Percentiles rank a stretch among this genome's conserved stretches.
These are phyloP conservation scores for Plasmodium knowlesi DNA, from an alignment of 169 alveolate genomes.

Conservation along the genomic window DNA sequence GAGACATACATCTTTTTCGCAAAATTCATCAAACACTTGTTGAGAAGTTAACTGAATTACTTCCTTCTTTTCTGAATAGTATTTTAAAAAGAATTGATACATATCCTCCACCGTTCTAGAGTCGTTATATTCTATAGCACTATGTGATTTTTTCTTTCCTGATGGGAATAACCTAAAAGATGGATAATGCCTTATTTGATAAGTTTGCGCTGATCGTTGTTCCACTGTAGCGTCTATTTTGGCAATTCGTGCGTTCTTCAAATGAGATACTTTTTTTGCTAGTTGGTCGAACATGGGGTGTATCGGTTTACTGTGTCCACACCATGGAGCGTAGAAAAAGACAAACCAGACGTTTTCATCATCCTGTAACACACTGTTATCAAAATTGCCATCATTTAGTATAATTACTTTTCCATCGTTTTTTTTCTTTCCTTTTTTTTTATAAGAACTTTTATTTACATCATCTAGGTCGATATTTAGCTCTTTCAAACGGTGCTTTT, in stretches of 20 bases:
- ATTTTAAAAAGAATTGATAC: slow-evolving; percentile 84
- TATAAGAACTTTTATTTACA: slow-evolving; percentile 63
- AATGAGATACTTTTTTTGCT: slow-evolving; percentile 88
- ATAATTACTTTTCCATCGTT: slow-evolving; percentile 78
- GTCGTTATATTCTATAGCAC: slow-evolving; percentile 87
- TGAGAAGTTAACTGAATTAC: slow-evolving; percentile 76
- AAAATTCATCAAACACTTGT: slow-evolving; percentile 81
- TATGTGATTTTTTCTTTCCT: slow-evolving; percentile 82
- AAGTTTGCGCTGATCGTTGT: slow-evolving; percentile 77
- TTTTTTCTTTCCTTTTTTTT: slow-evolving; percentile 57
- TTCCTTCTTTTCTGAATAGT: slow-evolving; percentile 74
- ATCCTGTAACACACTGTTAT: slow-evolving; percentile 81
- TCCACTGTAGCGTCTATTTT: slow-evolving; percentile 86
- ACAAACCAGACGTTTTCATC: slow-evolving; percentile 86
- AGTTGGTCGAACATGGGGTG: slow-evolving; percentile 95
- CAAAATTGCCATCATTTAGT: slow-evolving; percentile 82
- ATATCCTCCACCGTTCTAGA: slow-evolving; percentile 90
- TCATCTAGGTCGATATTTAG: slow-evolving; percentile 34
- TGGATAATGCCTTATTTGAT: slow-evolving; percentile 84
- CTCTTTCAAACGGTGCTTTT: slow-evolving; percentile 74
- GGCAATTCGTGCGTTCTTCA: slow-evolving; percentile 84
- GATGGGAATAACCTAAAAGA: slow-evolving; percentile 91
- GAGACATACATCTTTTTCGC: slow-evolving; percentile 88
- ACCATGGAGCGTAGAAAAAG: slow-evolving; percentile 97
- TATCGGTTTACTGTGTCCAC: slow-evolving; percentile 97